Evolutionary conservation across 2,329 filamentous ascomycete genomes (phyloP), one percentile per base, ranked within the genome.

Genomic region (Phialophora macrospora): DNA sequence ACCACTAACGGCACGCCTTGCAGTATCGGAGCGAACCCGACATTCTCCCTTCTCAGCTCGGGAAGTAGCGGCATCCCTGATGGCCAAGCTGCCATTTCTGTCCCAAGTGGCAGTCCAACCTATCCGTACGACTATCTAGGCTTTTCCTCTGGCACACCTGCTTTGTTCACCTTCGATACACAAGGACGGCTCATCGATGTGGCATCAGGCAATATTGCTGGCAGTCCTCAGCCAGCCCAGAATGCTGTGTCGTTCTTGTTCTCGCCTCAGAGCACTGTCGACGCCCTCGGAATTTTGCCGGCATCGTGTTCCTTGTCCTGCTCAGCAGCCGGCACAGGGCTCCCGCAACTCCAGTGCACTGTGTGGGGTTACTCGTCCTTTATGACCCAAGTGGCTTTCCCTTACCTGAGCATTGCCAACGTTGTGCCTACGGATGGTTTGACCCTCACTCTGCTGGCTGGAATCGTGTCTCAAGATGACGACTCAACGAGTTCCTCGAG

Each of bases 41-140:
- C 58, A 5, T 61, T 61, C 58, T 61, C 58, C 1, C 58, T 61
- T n/a, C 12, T 61, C 24, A 61, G 44, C 7, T 52, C 46, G 8
- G 46, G 32, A 38, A 61, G 58, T 30, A 34, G 41, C 46, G 46
- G 20, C 28, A 51, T 52, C 24, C 22, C 58, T 1, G 58, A 61
- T 14, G 58, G 58, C 6, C 28, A 26, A n/a, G n/a, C 48, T n/a
- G 58, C 46, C 8, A 28, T 52, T 17, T 17, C 38, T 11, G 46
- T 52, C 9, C 48, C 58, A 11, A 41, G 12, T 26, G 58, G 58
- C 11, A 51, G 26, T 11, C 44, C 58, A 24, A 3, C 24, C 4
- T 51, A 61, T 34, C 58, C 58, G 24, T 61, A 11, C 28, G 48
- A 61, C 46, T 54, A 61, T 34, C 24, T 61, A 9, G 46, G 44